A percentile compares a stretch with the other conserved stretches of the same genome.
These are phyloP conservation scores for Kodamaea derodonti DNA, from an alignment of 1,139 yeast species.

Conservation along the genomic window DNA sequence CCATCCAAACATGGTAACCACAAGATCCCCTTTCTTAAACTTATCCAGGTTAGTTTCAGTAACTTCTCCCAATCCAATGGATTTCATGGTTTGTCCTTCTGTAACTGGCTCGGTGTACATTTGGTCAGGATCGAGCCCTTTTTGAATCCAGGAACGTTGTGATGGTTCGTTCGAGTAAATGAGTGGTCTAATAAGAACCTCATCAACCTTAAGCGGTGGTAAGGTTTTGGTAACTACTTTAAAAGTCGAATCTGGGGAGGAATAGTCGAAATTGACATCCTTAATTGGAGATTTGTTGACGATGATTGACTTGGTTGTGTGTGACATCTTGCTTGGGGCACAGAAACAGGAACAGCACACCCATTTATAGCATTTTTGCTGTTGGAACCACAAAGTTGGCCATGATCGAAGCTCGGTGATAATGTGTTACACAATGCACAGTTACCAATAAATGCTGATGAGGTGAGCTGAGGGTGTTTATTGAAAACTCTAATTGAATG, in stretches of 20 bases:
- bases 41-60: slow-evolving; percentile 9
- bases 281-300: slow-evolving; percentile 17
- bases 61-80: slow-evolving; percentile 32
- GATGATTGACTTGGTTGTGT: slow-evolving; percentile 8
- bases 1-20: slow-evolving; percentile 13
- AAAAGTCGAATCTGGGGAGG: slow-evolving; percentile 32
- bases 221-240: slow-evolving; percentile 21
- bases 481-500: too few species aligned
- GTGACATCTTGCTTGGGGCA: too few species aligned
- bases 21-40: slow-evolving; percentile 8
- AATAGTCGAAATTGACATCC: slow-evolving; percentile 21
- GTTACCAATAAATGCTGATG: too few species aligned
- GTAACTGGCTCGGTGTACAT: slow-evolving; percentile 48
- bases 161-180: slow-evolving; percentile 66
- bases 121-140: slow-evolving; percentile 34
- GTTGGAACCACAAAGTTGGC: too few species aligned
- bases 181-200: slow-evolving; percentile 44
- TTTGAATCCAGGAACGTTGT: slow-evolving; percentile 59
- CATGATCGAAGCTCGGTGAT: too few species aligned
- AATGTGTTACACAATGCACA: too few species aligned
- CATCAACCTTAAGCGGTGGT: slow-evolving; percentile 33
- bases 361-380: too few species aligned
- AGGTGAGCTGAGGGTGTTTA: too few species aligned
- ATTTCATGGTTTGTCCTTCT: slow-evolving; percentile 46
- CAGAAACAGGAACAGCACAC: too few species aligned